These are phyloP conservation scores for Vitis vinifera DNA, from an alignment of 164 flowering plant species.

Conservation along the genomic window ASM3070453v1 NC_081806.1:16067001-16067500, in stretches of 20 bases:
- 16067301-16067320: conserved; percentile 17
- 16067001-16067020: conserved; percentile 67
- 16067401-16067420: too few relatives aligned
- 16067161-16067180: background rate
- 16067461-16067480: too few relatives aligned
- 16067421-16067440: background rate
- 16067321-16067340: background rate
- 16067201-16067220: background rate
- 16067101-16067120: conserved; percentile 4
- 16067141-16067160: background rate
- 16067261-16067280: conserved; percentile 35
- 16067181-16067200: too few relatives aligned
- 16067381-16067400: background rate
- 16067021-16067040: conserved; percentile 86
- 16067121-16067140: conserved; percentile 1
- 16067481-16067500: too few relatives aligned
- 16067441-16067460: too few relatives aligned
- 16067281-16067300: conserved; percentile 57
- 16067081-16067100: conserved; percentile 1
- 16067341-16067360: background rate
- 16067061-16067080: conserved; percentile 45
- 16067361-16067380: background rate
- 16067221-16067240: background rate
- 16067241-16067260: background rate
- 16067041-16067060: conserved; percentile 77